Conservation (phyloP, 768 basidiomycete genomes). For the Fomitopsis serialis region DNA sequence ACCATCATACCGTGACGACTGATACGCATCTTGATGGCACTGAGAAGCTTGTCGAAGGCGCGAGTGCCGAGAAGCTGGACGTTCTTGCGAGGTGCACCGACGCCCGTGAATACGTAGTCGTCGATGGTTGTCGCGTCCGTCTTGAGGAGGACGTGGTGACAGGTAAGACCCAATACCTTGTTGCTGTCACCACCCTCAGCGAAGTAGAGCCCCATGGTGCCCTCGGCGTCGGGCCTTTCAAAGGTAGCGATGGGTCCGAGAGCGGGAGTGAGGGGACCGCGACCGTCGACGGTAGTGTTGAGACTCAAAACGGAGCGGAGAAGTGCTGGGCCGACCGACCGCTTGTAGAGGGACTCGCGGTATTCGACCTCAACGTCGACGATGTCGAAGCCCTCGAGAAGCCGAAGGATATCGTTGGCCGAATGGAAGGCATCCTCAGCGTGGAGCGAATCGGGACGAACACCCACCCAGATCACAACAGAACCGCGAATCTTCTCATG, state of each 20-base stretch:
- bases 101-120: neutral
- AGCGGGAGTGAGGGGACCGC: slow-evolving; percentile 28
- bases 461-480: slow-evolving; percentile 6
- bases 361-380: slow-evolving; percentile 7
- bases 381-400: slow-evolving; percentile 4
- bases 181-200: slow-evolving; percentile 1
- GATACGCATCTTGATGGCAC: slow-evolving; percentile 4
- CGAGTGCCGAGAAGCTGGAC: slow-evolving; percentile 10
- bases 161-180: slow-evolving; percentile 3
- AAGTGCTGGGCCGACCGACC: neutral
- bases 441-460: slow-evolving; percentile 4
- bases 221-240: slow-evolving; percentile 1
- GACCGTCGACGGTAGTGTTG: slow-evolving; percentile 1
- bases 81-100: slow-evolving; percentile 2
- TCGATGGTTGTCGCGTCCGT: neutral
- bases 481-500: neutral
- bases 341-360: slow-evolving; percentile 4
- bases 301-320: neutral
- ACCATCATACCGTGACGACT: slow-evolving; percentile 1
- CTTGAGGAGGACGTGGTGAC: slow-evolving; percentile 7
- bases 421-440: neutral
- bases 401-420: neutral
- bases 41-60: slow-evolving; percentile 8
- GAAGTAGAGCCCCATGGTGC: slow-evolving; percentile 7
- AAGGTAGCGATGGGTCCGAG: slow-evolving; percentile 32